Evolutionary conservation across 176 grass and related monocot species (phyloP), one percentile per base, ranked within the genome.

Genomic region (Oryza glumipatula): DNA sequence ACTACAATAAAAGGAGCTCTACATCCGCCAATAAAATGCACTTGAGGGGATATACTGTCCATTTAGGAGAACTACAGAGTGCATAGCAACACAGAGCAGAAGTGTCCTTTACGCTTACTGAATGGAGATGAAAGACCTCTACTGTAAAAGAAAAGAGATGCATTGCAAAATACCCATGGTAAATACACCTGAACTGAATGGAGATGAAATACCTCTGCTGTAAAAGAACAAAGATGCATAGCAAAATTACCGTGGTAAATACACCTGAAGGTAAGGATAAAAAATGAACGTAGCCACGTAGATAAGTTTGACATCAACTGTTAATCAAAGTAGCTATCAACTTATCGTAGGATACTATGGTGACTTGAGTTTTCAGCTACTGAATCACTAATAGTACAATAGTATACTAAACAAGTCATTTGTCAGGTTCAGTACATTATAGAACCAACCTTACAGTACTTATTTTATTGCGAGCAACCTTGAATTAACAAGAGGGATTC

Each of bases 351-450:
- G 58, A 73, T 79, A 64, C 68, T 74, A 49, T 67, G 80, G 15
- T 44, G 23, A 43, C 21, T 24, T 24, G 15, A 68, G 83, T 78
- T 48, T 58, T 58, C 38, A 49, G 74, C 45, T 49, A 28, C 21
- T 68, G 22, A 13, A 33, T 3, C 11, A 61, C 3, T 24, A 58
- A 3, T 38, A 38, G 36, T 19, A 72, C 2, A 24, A 0, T 43
- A 69, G 1, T 46, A 0, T 51, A 35, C 21, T 54, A 82, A 70
- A 76, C 11, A 48, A 81, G 11, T 65, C 21, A 76, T 3, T 17
- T 70, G 36, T 70, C 65, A 82, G 38, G 72, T 63, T 77, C 86
- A 77, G 19, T 76, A 39, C 41, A 77, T 39, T 9, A 77, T 77
- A 58, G 38, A 38, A 49, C 44, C 47, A 87, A 36, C 46, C 16